Base-by-base conservation (phyloP, 495 filamentous ascomycete genomes). In the Ascodesmis nigricans region DNA sequence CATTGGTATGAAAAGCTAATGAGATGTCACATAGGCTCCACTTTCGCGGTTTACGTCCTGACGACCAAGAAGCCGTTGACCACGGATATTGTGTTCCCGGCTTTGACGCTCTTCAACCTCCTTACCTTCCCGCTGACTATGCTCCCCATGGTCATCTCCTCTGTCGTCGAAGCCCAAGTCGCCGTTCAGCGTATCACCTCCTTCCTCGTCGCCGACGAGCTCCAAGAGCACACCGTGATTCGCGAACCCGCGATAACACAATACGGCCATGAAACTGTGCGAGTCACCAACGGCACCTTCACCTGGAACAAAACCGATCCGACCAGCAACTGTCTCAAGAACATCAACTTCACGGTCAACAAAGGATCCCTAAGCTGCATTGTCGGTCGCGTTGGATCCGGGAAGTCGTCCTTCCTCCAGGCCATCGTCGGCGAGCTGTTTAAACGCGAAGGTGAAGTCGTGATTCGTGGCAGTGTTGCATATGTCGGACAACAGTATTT, bases 91-190 rank as follows among this genome's bases (percentile, higher is more conserved):
- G 80, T 99, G 16, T 99, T 99, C 56, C 84, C 90, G 9, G 81
- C 80, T 15, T 59, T 99, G 42, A 81, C 46, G n/a, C 21, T 43
- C 23, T 46, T 39, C 36, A 48, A 36, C 29, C 38, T 46, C 17
- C 67, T 99, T 22, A 90, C 83, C 0, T 99, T 99, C 56, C 90
- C 90, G 7, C 71, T 99, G 29, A 73, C 90, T 3, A 72, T 95
- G 25, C 61, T 99, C 25, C 90, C 90, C 1, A 91, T 95, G 80
- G 84, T 99, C 8, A 93, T 99, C 49, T 92, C 87, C 10, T 73
- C 82, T 1, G 73, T 95, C 32, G 80, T 99, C 35, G 90, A 99
- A 53, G 83, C 90, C n/a, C 75, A 66, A 17, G 90, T 99, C 30
- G 90, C 90, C 19, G 79, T 82, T 15, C 69, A 65, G 10, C 75